phyloP scores from a whole-genome alignment of 2,329 filamentous ascomycete species.

The Niveomyces coronatus region DNA sequence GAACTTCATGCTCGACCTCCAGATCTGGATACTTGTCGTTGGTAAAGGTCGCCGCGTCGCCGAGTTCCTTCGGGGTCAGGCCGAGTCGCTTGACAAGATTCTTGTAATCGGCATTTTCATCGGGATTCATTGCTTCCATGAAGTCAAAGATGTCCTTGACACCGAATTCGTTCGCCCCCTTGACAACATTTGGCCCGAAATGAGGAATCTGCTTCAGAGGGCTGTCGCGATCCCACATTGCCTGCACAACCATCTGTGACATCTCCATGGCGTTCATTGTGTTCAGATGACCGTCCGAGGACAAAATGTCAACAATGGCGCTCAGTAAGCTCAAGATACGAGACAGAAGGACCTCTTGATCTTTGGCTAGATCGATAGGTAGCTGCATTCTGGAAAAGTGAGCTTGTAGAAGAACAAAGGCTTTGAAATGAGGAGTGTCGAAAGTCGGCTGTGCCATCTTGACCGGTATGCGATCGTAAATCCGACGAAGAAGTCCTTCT shows the following conservation, averaged over 20 bases:
- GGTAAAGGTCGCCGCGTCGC: conserved; percentile 85
- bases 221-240: conserved; percentile 97
- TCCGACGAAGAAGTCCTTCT: conserved; percentile 73
- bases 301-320: conserved; percentile 88
- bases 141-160: conserved; percentile 96
- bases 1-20: conserved; percentile 77
- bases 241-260: conserved; percentile 97
- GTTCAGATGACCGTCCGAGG: conserved; percentile 90
- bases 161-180: conserved; percentile 67
- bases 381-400: conserved; percentile 97
- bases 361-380: conserved; percentile 88
- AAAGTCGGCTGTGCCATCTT: conserved; percentile 84
- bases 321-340: conserved; percentile 83
- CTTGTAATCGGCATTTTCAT: conserved; percentile 76
- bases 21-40: conserved; percentile 95
- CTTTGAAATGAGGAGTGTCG: conserved; percentile 96
- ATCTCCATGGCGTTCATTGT: conserved; percentile 99
- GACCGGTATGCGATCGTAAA: conserved; percentile 89
- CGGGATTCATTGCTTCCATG: conserved; percentile 97
- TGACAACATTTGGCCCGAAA: conserved; percentile 74
- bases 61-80: conserved; percentile 71
- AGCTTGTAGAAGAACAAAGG: conserved; percentile 91
- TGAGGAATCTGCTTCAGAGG: conserved; percentile 97
- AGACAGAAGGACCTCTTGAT: conserved; percentile 78
- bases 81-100: conserved; percentile 68